Evolutionary conservation across 495 filamentous ascomycete species (phyloP).

Genomic region (Penicillium paradoxum): DNA sequence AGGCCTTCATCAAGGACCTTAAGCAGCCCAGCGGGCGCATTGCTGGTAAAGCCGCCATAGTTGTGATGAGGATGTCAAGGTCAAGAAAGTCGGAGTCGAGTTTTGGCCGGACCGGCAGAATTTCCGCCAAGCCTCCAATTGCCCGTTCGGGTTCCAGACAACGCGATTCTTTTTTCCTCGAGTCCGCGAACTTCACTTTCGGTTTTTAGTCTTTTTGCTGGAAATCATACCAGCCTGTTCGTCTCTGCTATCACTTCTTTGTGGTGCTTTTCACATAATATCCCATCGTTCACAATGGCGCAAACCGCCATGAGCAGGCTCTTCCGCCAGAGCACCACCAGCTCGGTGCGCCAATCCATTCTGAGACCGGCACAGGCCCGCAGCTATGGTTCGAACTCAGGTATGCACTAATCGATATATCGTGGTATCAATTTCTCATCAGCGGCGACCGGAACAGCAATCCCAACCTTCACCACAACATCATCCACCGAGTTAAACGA

Average conservation of each 20-base stretch:
- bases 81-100: slow-evolving; percentile 28
- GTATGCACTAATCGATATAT: slow-evolving; percentile 16
- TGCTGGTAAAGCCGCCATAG: slow-evolving; percentile 56
- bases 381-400: slow-evolving; percentile 29
- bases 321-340: slow-evolving; percentile 28
- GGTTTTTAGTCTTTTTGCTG: not conserved
- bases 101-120: slow-evolving; percentile 38
- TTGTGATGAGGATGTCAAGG: slow-evolving; percentile 19
- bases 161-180: slow-evolving; percentile 15
- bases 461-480: slow-evolving; percentile 49
- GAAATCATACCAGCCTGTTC: not conserved
- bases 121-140: slow-evolving; percentile 38
- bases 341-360: slow-evolving; percentile 30
- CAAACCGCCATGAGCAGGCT: slow-evolving; percentile 37
- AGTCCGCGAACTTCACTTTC: slow-evolving; percentile 4
- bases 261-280: not conserved
- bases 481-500: slow-evolving; percentile 48
- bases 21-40: slow-evolving; percentile 65
- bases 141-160: slow-evolving; percentile 10
- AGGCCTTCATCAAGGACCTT: slow-evolving; percentile 48
- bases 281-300: slow-evolving; percentile 27
- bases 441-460: slow-evolving; percentile 16
- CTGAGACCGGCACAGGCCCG: slow-evolving; percentile 31
- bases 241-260: not conserved
- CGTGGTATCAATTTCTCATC: not conserved